A percentile compares a stretch with the other conserved stretches of the same genome.
phyloP scores from a whole-genome alignment of 805 yeast species.

The Metschnikowia santaceciliae region DNA sequence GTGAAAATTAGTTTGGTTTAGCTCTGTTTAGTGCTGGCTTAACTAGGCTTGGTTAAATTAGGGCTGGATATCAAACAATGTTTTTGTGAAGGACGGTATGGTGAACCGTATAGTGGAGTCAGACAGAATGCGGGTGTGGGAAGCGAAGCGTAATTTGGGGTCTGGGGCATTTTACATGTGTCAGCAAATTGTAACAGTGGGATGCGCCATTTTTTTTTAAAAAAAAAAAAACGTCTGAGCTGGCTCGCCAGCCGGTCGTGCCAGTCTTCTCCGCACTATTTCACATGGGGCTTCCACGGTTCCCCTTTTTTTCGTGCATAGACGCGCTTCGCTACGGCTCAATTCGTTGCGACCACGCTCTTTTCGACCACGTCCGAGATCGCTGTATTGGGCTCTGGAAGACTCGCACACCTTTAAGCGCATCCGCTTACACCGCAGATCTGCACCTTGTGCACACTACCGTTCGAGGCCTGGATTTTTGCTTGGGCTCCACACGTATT shows the following conservation, averaged over 20 bases:
- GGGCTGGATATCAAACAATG: too few species aligned
- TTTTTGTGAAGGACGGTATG: too few species aligned
- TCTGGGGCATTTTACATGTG: not conserved
- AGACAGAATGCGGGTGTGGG: not conserved
- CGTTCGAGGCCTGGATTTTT: not conserved
- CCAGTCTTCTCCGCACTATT: not conserved
- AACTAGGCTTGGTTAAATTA: too few species aligned
- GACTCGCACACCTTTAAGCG: not conserved
- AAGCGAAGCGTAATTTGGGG: not conserved
- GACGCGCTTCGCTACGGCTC: constrained; percentile 1
- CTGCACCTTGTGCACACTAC: not conserved
- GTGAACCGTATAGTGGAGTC: not conserved
- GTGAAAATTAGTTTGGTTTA: too few species aligned
- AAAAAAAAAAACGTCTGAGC: not conserved
- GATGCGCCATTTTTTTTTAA: not conserved
- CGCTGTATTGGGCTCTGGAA: not conserved
- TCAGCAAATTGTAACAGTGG: not conserved
- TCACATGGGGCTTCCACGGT: not conserved
- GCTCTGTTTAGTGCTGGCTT: too few species aligned
- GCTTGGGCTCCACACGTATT: not conserved
- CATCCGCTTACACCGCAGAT: not conserved
- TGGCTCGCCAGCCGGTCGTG: not conserved
- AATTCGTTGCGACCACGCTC: not conserved
- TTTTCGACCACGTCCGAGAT: not conserved
- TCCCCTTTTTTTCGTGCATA: constrained; percentile 3